Percentiles rank a stretch among this genome's conserved stretches.
Conservation (phyloP, 2,329 filamentous ascomycete genomes). For the Trichoderma sp. region DNA sequence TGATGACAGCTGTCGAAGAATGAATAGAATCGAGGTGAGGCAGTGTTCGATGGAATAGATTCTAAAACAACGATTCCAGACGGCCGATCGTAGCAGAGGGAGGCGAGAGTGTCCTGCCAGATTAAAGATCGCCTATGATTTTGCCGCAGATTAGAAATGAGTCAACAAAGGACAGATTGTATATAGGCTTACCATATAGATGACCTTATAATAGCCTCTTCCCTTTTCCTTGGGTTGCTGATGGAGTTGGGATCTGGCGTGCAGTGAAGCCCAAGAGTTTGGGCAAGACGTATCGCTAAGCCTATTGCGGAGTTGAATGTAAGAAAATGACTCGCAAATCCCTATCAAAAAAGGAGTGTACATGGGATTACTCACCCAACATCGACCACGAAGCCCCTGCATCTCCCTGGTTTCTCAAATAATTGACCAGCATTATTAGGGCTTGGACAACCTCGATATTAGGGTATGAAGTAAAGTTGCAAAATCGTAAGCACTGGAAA, state of each 20-base stretch:
- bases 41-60: neutral
- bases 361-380: slow-evolving; percentile 4
- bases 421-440: slow-evolving; percentile 5
- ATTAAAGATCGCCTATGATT: neutral
- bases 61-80: slow-evolving; percentile 9
- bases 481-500: slow-evolving; percentile 5
- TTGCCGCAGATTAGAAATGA: neutral
- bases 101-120: slow-evolving; percentile 9
- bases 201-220: neutral
- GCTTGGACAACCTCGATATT: slow-evolving; percentile 4
- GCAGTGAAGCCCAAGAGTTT: slow-evolving; percentile 5
- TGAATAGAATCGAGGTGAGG: neutral
- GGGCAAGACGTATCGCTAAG: slow-evolving; percentile 10
- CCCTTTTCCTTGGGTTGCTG: neutral
- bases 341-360: neutral
- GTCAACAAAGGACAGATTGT: neutral
- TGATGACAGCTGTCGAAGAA: slow-evolving; percentile 6
- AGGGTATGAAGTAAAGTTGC: slow-evolving; percentile 13
- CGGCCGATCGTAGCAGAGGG: slow-evolving; percentile 5
- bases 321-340: neutral
- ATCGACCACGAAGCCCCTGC: slow-evolving; percentile 12
- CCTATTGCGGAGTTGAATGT: neutral
- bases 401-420: slow-evolving; percentile 8
- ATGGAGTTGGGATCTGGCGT: neutral
- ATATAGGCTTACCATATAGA: neutral